Evolutionary conservation across 441 rosid genomes (phyloP), one percentile per base, ranked within the genome.

Genomic region (Erodium trifolium): DNA sequence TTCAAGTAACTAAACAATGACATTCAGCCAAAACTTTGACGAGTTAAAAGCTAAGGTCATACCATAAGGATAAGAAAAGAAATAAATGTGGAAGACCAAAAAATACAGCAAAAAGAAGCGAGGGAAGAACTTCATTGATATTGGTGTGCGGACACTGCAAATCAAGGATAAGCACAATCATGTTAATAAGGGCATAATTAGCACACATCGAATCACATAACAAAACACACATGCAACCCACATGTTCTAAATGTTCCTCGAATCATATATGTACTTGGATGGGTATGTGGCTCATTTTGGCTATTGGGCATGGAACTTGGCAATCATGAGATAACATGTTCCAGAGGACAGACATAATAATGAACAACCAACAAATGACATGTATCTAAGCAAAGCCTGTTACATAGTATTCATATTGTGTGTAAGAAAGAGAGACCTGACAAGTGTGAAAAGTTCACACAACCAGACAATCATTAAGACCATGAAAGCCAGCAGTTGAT

Each of bases 61-160:
- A 94, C 99, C 99, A 76, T 91, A 86, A 17, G 88, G 78, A 65
- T 91, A 94, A 5, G 99, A 91, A 82, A 94, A 94, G 87, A 91
- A 94, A 78, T 94, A 94, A 69, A 94, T 94, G 76, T 94, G 99
- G 76, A 94, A 91, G 77, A 90, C 97, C 82, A 94, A 86, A 82
- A 94, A 92, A 80, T 94, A 94, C 34, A 94, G 94, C 78, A 90
- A 75, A 65, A 94, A 92, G 88, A 94, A 94, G 70, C 97, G 99
- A 2, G 99, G 99, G 74, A 94, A 94, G 86, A 91, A 92, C 87
- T 94, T 94, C 98, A 92, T 90, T 66, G 97, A 94, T 83, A 94
- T 84, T 70, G 99, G 96, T 3, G 99, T 94, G 73, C 96, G 89
- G 47, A 94, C 99, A 78, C 99, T 94, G 92, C 87, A 80, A 67